Evolutionary conservation across 129 eudicot genomes (phyloP).

Genomic region (Gnaphalium uliginosum): DNA sequence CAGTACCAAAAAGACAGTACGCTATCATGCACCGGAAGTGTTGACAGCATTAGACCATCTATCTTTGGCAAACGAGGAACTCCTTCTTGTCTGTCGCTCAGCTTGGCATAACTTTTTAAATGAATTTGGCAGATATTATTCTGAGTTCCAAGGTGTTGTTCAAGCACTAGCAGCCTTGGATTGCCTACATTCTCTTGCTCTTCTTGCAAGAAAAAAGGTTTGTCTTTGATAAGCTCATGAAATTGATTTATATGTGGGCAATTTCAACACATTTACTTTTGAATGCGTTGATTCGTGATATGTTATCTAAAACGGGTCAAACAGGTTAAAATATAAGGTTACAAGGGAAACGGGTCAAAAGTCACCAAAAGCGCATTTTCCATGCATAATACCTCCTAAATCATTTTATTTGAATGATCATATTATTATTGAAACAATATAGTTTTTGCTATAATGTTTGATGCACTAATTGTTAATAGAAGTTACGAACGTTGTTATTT

Average conservation of each 20-base stretch:
- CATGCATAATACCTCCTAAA: too few species aligned
- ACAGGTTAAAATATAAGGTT: too few species aligned
- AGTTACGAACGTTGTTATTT: too few species aligned
- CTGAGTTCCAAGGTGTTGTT: slow-evolving; percentile 88
- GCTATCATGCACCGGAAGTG: slow-evolving; percentile 97
- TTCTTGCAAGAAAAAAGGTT: slow-evolving; percentile 83
- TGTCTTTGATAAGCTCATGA: background rate
- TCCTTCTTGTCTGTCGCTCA: slow-evolving; percentile 61
- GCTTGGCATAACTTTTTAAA: slow-evolving; percentile 76
- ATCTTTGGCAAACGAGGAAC: slow-evolving; percentile 73
- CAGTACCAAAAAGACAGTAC: slow-evolving; percentile 90
- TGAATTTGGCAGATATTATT: slow-evolving; percentile 56
- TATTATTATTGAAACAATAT: too few species aligned
- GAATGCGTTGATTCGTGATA: background rate
- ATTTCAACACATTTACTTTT: background rate
- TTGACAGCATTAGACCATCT: slow-evolving; percentile 67
- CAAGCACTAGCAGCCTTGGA: slow-evolving; percentile 93
- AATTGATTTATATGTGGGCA: background rate
- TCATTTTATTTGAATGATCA: too few species aligned
- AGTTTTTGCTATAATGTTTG: too few species aligned
- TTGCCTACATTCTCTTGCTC: slow-evolving; percentile 81
- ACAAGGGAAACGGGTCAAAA: background rate
- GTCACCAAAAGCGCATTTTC: too few species aligned
- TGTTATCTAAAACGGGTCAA: background rate
- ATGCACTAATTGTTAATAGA: too few species aligned